A percentile compares a stretch with the other conserved stretches of the same genome.
Conservation (phyloP, 2,329 filamentous ascomycete species). For the Didymella pomorum region DNA sequence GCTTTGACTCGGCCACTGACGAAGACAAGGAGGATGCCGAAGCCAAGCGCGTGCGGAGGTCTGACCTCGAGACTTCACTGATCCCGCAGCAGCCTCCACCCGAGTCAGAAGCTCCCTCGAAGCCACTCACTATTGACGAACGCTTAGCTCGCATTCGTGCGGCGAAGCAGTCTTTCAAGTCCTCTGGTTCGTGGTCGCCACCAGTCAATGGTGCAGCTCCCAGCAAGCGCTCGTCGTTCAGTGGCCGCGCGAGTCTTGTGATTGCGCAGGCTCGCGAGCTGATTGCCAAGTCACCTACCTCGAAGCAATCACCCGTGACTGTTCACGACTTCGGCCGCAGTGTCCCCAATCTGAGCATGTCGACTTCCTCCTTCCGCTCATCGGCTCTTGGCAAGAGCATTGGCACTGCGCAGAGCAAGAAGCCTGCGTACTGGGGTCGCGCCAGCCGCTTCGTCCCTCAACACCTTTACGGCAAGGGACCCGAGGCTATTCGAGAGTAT, state of each 20-base stretch:
- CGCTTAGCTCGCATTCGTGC: slow-evolving; percentile 36
- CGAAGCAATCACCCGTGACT: slow-evolving; percentile 17
- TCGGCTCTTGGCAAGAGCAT: slow-evolving; percentile 26
- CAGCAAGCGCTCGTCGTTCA: slow-evolving; percentile 23
- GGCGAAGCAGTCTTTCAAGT: slow-evolving; percentile 26
- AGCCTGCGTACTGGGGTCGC: slow-evolving; percentile 45
- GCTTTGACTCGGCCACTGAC: slow-evolving; percentile 37
- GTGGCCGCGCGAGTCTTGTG: slow-evolving; percentile 25
- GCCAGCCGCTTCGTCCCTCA: slow-evolving; percentile 47
- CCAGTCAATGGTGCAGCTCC: slow-evolving; percentile 16
- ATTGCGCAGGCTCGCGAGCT: slow-evolving; percentile 32
- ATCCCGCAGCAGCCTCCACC: slow-evolving; percentile 24
- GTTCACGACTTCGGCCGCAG: slow-evolving; percentile 40
- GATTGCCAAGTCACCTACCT: slow-evolving; percentile 16
- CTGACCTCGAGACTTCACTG: slow-evolving; percentile 19
- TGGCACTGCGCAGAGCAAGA: slow-evolving; percentile 20
- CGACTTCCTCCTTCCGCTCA: slow-evolving; percentile 22
- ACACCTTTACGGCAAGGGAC: slow-evolving; percentile 47
- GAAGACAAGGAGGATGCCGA: slow-evolving; percentile 32
- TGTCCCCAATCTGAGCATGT: slow-evolving; percentile 33
- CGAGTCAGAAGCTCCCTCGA: slow-evolving; percentile 1
- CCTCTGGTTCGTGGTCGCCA: slow-evolving; percentile 21
- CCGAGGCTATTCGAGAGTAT: slow-evolving; percentile 42
- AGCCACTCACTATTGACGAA: slow-evolving; percentile 30
- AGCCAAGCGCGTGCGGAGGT: slow-evolving; percentile 34